A percentile compares a stretch with the other conserved stretches of the same genome.
These are phyloP conservation scores for Lachancea mirantina DNA, from an alignment of 805 yeast species.

Conservation along the genomic window DNA sequence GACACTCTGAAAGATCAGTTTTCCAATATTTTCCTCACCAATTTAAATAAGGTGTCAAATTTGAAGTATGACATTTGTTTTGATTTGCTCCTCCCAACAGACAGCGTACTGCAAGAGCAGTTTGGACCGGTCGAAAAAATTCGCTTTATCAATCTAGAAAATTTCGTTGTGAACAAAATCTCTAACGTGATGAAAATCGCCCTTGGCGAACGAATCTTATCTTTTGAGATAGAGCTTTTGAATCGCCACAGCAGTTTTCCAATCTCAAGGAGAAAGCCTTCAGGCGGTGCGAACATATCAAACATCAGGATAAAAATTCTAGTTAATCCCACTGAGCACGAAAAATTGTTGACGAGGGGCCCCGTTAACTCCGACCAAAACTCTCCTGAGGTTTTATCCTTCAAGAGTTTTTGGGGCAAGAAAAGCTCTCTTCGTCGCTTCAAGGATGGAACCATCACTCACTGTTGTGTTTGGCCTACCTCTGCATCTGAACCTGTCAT, in stretches of 20 bases:
- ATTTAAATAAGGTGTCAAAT: constrained; percentile 41
- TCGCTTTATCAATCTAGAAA: constrained; percentile 61
- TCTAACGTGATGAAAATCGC: constrained; percentile 51
- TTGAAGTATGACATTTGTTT: constrained; percentile 58
- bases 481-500: constrained; percentile 55
- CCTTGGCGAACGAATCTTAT: constrained; percentile 41
- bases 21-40: constrained; percentile 63
- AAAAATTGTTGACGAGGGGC: constrained; percentile 79
- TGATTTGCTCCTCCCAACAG: constrained; percentile 43
- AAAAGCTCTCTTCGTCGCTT: constrained; percentile 82
- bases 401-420: constrained; percentile 84
- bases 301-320: constrained; percentile 52
- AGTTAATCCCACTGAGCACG: constrained; percentile 65
- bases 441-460: constrained; percentile 84
- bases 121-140: constrained; percentile 70
- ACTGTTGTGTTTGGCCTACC: constrained; percentile 81
- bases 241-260: constrained; percentile 29
- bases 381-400: constrained; percentile 49
- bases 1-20: constrained; percentile 83
- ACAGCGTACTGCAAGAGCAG: constrained; percentile 31
- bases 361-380: constrained; percentile 58
- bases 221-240: constrained; percentile 31
- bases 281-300: constrained; percentile 25
- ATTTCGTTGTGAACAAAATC: constrained; percentile 55
- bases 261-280: constrained; percentile 47